A percentile compares a stretch with the other conserved stretches of the same genome.
phyloP scores from a whole-genome alignment of 2,329 filamentous ascomycete species.

The Xylaria sp. region DNA sequence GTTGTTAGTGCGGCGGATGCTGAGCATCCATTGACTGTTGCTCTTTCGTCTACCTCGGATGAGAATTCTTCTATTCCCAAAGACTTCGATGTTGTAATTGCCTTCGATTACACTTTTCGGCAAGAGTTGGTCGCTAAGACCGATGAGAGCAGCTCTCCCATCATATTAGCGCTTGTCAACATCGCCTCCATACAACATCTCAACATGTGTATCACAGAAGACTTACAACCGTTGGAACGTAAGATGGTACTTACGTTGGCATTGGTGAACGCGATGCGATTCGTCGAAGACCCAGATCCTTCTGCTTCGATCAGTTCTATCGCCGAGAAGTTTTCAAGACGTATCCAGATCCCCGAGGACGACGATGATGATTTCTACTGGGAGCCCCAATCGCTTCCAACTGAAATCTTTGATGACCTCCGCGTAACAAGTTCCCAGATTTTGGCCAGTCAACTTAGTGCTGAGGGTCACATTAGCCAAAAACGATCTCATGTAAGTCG shows the following conservation, averaged over 20 bases:
- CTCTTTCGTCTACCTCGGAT: slow-evolving; percentile 39
- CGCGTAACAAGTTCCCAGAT: slow-evolving; percentile 34
- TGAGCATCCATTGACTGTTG: slow-evolving; percentile 33
- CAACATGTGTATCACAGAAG: slow-evolving; percentile 40
- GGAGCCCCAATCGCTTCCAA: slow-evolving; percentile 44
- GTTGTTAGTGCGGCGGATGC: slow-evolving; percentile 15
- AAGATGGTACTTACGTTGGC: slow-evolving; percentile 41
- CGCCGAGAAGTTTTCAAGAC: slow-evolving; percentile 43
- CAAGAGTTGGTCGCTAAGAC: slow-evolving; percentile 30
- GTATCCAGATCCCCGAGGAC: slow-evolving; percentile 37
- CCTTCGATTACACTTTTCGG: slow-evolving; percentile 48
- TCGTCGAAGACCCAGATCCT: slow-evolving; percentile 38
- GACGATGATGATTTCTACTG: slow-evolving; percentile 37
- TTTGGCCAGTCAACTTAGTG: slow-evolving; percentile 29
- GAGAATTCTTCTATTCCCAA: slow-evolving; percentile 34
- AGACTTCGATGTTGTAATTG: slow-evolving; percentile 47
- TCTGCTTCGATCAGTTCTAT: slow-evolving; percentile 42
- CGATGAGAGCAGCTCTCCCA: slow-evolving; percentile 31
- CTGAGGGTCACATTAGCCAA: slow-evolving; percentile 23
- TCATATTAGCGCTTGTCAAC: slow-evolving; percentile 46
- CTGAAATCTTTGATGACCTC: slow-evolving; percentile 46
- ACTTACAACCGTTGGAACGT: slow-evolving; percentile 40
- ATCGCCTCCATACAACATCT: slow-evolving; percentile 53
- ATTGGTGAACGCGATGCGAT: slow-evolving; percentile 30
- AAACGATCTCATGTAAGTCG: slow-evolving; percentile 47